Conservation (phyloP, 345 rosid genomes). For the Hibiscus mutabilis region DNA sequence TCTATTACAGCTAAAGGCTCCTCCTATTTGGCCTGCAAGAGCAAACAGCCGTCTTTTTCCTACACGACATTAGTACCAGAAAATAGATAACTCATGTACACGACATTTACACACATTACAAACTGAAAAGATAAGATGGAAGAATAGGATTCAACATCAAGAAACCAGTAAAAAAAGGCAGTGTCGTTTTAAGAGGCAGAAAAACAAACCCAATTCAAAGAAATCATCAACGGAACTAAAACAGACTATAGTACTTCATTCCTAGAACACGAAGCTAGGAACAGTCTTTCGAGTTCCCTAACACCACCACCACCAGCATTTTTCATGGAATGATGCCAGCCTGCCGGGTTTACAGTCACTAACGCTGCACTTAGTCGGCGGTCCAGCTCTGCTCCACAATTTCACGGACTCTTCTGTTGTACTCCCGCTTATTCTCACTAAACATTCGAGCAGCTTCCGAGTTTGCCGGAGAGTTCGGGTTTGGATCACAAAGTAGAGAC, state of each 20-base stretch:
- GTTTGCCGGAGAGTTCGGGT: conserved; percentile 79
- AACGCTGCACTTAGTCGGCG: conserved; percentile 36
- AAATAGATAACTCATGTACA: conserved; percentile 7
- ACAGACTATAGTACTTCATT: not conserved
- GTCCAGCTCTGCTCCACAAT: conserved; percentile 80
- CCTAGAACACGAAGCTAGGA: not conserved
- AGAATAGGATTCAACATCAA: not conserved
- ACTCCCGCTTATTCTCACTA: conserved; percentile 70
- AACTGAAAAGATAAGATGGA: not conserved
- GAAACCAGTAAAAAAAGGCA: conserved; percentile 3
- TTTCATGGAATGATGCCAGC: conserved; percentile 12
- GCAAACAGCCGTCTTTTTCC: not conserved
- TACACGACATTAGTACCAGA: not conserved
- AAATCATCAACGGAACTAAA: conserved; percentile 3
- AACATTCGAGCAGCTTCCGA: conserved; percentile 81
- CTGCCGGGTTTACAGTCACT: conserved; percentile 13
- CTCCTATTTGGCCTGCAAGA: not conserved
- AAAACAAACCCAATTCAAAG: conserved; percentile 16
- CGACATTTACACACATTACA: not conserved
- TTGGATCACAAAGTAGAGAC: conserved; percentile 82
- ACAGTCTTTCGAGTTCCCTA: not conserved
- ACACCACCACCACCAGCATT: not conserved
- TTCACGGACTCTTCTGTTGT: conserved; percentile 68
- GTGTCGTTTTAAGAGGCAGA: conserved; percentile 15
- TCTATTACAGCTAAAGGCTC: conserved; percentile 1